These are phyloP conservation scores for Persicaria tinctoria DNA, from an alignment of 148 eudicot genomes.

Conservation along the genomic window DNA sequence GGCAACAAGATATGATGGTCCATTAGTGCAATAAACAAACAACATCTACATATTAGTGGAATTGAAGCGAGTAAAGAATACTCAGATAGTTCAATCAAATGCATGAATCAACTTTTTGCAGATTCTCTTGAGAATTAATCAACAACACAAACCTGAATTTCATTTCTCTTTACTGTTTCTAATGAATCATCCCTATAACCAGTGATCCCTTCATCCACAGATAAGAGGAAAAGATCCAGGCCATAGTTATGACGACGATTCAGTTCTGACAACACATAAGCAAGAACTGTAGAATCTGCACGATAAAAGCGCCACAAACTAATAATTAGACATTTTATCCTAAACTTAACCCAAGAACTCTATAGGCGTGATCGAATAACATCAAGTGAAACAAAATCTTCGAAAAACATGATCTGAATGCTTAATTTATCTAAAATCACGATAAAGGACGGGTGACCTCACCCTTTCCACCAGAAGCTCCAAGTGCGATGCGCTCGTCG, in stretches of 20 bases:
- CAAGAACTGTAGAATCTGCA: conserved; percentile 96
- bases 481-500: conserved; percentile 86
- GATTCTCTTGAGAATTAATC: background rate
- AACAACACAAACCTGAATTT: conserved; percentile 52
- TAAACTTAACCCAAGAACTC: background rate
- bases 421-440: background rate
- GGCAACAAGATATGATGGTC: background rate
- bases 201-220: conserved; percentile 95
- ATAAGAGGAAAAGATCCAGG: conserved; percentile 79
- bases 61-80: no score
- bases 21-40: background rate
- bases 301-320: background rate
- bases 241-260: conserved; percentile 83
- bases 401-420: background rate
- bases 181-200: conserved; percentile 98
- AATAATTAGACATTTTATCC: background rate
- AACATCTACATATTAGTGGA: no score
- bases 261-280: conserved; percentile 85
- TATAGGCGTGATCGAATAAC: no score
- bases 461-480: conserved; percentile 99
- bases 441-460: background rate
- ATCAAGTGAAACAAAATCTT: background rate
- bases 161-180: conserved; percentile 97
- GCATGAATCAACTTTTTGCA: background rate
- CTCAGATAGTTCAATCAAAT: no score